A percentile compares a stretch with the other conserved stretches of the same genome.
Evolutionary conservation across 495 filamentous ascomycete species (phyloP).

Genomic region (Penicillium canescens): DNA sequence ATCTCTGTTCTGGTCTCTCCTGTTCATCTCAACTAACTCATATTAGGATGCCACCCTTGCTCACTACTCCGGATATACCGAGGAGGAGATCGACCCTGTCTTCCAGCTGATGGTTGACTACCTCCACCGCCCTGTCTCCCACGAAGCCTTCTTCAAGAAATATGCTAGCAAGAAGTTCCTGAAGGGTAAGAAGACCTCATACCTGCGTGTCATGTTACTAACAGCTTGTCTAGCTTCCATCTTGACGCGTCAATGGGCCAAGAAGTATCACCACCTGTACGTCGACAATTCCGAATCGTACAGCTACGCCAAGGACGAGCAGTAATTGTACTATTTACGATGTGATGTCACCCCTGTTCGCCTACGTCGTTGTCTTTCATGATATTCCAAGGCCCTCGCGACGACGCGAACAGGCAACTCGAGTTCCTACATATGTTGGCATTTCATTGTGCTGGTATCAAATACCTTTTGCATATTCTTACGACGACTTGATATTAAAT

Average conservation of each 20-base stretch:
- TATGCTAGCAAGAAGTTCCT: conserved; percentile 98
- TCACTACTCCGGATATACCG: conserved; percentile 90
- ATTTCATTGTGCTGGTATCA: conserved; percentile 48
- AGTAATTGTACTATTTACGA: conserved; percentile 32
- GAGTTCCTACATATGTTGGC: conserved; percentile 45
- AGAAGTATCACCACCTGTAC: conserved; percentile 60
- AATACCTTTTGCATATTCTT: conserved; percentile 49
- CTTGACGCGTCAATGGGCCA: conserved; percentile 88
- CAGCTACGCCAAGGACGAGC: conserved; percentile 42
- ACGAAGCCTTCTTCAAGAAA: conserved; percentile 99
- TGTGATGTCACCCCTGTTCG: conserved; percentile 31
- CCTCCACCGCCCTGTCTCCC: conserved; percentile 79
- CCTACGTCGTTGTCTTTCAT: conserved; percentile 23
- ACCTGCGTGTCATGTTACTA: conserved; percentile 7
- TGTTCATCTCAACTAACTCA: conserved; percentile 21
- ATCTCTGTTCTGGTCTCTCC: background rate
- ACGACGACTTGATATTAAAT: conserved; percentile 43
- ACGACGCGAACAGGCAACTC: conserved; percentile 28
- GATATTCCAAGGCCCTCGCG: conserved; percentile 27
- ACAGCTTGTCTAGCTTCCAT: conserved; percentile 69
- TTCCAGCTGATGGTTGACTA: conserved; percentile 96
- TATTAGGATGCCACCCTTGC: conserved; percentile 78
- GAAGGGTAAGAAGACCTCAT: conserved; percentile 64
- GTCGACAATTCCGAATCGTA: conserved; percentile 42
- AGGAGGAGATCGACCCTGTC: conserved; percentile 89